Evolutionary conservation across 1,284 basidiomycete genomes (phyloP).

Genomic region (Irpex sp.): DNA sequence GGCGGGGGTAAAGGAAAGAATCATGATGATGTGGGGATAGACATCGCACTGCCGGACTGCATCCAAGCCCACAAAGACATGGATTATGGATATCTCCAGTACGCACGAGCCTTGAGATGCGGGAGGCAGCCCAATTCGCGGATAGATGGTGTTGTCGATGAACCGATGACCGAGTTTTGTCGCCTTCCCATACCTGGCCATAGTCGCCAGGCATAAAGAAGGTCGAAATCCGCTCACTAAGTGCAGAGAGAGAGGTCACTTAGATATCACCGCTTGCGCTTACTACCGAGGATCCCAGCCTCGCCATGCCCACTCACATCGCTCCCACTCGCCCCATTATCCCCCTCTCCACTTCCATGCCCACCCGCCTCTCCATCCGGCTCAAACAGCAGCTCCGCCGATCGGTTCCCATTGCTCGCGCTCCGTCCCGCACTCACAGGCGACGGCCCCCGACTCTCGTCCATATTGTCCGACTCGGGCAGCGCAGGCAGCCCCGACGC

Average conservation of each 20-base stretch:
- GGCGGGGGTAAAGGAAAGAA: no score
- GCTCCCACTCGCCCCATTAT: slow-evolving; percentile 18
- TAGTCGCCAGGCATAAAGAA: neutral
- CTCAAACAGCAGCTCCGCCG: slow-evolving; percentile 19
- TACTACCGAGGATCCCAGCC: slow-evolving; percentile 22
- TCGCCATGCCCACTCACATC: slow-evolving; percentile 19
- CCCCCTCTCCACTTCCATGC: slow-evolving; percentile 21
- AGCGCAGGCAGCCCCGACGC: slow-evolving; percentile 25
- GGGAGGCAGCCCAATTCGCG: neutral
- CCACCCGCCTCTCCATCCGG: slow-evolving; percentile 17
- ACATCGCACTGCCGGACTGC: neutral
- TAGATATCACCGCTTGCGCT: slow-evolving; percentile 28
- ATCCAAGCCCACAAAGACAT: neutral
- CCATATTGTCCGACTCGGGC: slow-evolving; percentile 20
- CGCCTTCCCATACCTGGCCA: neutral
- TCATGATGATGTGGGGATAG: neutral
- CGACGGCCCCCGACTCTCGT: slow-evolving; percentile 14
- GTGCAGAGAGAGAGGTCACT: neutral
- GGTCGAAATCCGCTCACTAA: no score
- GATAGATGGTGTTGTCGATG: no score
- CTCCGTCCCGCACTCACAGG: slow-evolving; percentile 18
- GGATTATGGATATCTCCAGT: neutral
- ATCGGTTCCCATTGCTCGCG: slow-evolving; percentile 7
- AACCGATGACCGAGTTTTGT: no score
- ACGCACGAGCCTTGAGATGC: neutral